Evolutionary conservation across 2,329 filamentous ascomycete genomes (phyloP).

Genomic region (Nannizzia gypsea): DNA sequence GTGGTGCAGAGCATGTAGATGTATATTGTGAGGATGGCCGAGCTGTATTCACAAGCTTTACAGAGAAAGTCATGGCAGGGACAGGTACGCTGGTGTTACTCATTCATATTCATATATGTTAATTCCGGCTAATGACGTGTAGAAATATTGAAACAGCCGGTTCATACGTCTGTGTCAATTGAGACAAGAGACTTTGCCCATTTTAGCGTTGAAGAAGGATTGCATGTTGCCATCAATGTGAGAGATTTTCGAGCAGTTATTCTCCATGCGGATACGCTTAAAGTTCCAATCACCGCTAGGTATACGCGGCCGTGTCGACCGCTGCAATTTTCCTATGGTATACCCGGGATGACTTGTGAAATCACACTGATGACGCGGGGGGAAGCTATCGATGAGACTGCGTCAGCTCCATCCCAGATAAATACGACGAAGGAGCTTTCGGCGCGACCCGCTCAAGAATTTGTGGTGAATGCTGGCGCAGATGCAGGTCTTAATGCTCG

Average conservation of each 20-base stretch:
- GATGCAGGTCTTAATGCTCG: not conserved
- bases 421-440: conserved; percentile 30
- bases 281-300: conserved; percentile 42
- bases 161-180: conserved; percentile 52
- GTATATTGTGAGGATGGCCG: conserved; percentile 48
- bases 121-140: conserved; percentile 2
- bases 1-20: conserved; percentile 53
- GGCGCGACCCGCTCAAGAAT: conserved; percentile 23
- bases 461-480: not conserved
- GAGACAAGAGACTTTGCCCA: conserved; percentile 51
- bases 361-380: conserved; percentile 56
- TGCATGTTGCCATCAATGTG: conserved; percentile 52
- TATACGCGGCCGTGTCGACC: conserved; percentile 51
- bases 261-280: conserved; percentile 48
- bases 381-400: conserved; percentile 35
- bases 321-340: conserved; percentile 48
- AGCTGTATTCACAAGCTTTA: conserved; percentile 54
- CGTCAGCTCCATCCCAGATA: conserved; percentile 29
- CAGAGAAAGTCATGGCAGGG: conserved; percentile 50
- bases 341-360: conserved; percentile 45
- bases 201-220: conserved; percentile 46
- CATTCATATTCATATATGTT: conserved; percentile 10
- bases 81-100: conserved; percentile 35
- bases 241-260: conserved; percentile 57
- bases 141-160: conserved; percentile 53